These are phyloP conservation scores for Cubamyces sp. DNA, from an alignment of 768 basidiomycete species.

Conservation along the genomic window DNA sequence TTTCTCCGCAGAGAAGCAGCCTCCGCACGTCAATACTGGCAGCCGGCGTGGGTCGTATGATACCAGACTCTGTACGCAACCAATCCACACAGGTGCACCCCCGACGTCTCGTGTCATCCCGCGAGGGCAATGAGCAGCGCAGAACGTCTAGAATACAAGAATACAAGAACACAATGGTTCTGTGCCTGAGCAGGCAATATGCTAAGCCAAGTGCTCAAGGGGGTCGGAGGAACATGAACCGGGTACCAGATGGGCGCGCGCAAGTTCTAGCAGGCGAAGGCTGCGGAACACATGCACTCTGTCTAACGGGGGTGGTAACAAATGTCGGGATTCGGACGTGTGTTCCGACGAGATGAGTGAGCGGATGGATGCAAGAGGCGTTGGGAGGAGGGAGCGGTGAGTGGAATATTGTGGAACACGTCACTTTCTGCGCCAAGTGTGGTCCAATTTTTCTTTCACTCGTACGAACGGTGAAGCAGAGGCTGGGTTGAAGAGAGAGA, in stretches of 20 bases:
- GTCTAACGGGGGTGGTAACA: neutral
- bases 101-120: no score
- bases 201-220: neutral
- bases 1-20: no score
- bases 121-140: no score
- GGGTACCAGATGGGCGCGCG: neutral
- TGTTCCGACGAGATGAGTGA: neutral
- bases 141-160: no score
- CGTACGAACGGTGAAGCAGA: neutral
- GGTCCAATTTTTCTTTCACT: neutral
- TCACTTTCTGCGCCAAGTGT: neutral
- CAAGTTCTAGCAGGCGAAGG: neutral
- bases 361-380: neutral
- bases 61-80: no score
- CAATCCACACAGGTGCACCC: no score
- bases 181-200: no score
- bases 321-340: neutral
- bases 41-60: no score
- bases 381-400: neutral
- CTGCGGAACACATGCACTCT: neutral
- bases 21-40: no score
- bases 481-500: neutral
- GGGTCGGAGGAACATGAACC: neutral
- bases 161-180: no score
- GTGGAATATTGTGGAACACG: constrained; percentile 2